A percentile compares a stretch with the other conserved stretches of the same genome.
phyloP scores from a whole-genome alignment of 83 land plant genomes.

The Diphasiastrum complanatum region DNA sequence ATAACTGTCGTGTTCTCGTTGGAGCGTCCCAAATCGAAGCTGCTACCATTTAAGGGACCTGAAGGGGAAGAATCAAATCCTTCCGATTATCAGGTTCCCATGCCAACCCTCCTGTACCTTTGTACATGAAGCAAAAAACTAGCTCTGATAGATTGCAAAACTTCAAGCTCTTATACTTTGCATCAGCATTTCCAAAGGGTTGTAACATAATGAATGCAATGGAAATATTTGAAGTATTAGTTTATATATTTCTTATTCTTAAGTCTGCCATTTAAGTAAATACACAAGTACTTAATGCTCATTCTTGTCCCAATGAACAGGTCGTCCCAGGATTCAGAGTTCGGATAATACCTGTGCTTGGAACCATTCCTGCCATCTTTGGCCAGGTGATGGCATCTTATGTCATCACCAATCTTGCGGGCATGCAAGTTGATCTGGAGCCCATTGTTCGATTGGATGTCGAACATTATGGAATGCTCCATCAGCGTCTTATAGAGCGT shows the following conservation, averaged over 20 bases:
- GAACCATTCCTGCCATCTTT: constrained; percentile 98
- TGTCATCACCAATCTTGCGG: constrained; percentile 78
- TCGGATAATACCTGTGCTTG: constrained; percentile 93
- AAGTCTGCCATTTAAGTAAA: neutral
- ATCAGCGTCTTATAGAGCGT: constrained; percentile 88
- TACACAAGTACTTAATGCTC: too few species aligned
- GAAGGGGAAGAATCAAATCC: constrained; percentile 87
- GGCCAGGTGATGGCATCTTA: constrained; percentile 98
- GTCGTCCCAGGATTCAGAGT: constrained; percentile 95
- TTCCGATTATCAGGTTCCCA: constrained; percentile 83
- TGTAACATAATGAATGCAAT: neutral
- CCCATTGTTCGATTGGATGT: constrained; percentile 78
- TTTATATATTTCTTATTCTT: neutral
- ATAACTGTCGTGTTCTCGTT: constrained; percentile 87
- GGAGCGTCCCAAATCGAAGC: constrained; percentile 87
- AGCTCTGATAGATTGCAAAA: neutral
- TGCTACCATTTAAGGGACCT: constrained; percentile 81
- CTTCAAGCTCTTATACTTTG: neutral
- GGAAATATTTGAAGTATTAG: neutral
- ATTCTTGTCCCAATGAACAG: constrained; percentile 36
- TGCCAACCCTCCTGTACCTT: neutral
- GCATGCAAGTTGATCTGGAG: constrained; percentile 58
- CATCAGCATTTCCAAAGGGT: neutral
- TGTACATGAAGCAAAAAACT: neutral
- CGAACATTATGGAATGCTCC: constrained; percentile 75